A percentile compares a stretch with the other conserved stretches of the same genome.
These are phyloP conservation scores for Rhizoclosmatium globosum DNA, from an alignment of 192 early-diverging fungal genomes.

Conservation along the genomic window DNA sequence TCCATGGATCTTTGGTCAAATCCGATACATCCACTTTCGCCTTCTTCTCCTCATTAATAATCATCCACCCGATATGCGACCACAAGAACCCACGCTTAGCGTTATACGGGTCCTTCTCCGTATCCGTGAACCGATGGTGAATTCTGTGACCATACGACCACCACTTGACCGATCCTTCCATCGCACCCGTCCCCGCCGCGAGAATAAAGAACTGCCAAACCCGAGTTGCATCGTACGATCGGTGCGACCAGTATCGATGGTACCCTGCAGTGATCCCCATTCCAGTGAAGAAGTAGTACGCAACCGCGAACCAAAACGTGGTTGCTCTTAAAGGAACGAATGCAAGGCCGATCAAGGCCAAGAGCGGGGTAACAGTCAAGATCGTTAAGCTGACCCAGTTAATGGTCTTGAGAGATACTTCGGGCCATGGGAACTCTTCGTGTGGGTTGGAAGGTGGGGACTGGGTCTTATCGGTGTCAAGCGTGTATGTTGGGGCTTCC, in stretches of 20 bases:
- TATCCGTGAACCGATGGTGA: slow-evolving; percentile 65
- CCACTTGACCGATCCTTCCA: slow-evolving; percentile 63
- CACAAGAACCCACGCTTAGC: slow-evolving; percentile 57
- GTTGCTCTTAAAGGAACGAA: slow-evolving; percentile 72
- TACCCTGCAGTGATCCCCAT: slow-evolving; percentile 77
- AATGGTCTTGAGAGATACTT: slow-evolving; percentile 21
- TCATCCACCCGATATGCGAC: slow-evolving; percentile 63
- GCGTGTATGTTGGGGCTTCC: no score
- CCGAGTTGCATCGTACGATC: slow-evolving; percentile 54
- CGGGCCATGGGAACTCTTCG: no score
- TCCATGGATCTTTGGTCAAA: slow-evolving; percentile 54
- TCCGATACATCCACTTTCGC: slow-evolving; percentile 54
- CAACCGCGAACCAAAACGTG: slow-evolving; percentile 63
- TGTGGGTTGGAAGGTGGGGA: no score
- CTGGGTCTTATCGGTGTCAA: no score
- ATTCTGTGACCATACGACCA: slow-evolving; percentile 59
- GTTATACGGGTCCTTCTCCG: slow-evolving; percentile 60
- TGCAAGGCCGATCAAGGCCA: slow-evolving; percentile 80
- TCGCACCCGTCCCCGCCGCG: slow-evolving; percentile 48
- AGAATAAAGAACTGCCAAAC: slow-evolving; percentile 47
- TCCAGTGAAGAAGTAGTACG: slow-evolving; percentile 81
- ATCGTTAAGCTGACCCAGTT: slow-evolving; percentile 46
- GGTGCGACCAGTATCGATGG: slow-evolving; percentile 64
- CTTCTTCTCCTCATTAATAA: slow-evolving; percentile 46
- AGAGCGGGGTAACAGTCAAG: slow-evolving; percentile 67